phyloP scores from a whole-genome alignment of 106 monocot genomes.

The Apostasia ramifera region DNA sequence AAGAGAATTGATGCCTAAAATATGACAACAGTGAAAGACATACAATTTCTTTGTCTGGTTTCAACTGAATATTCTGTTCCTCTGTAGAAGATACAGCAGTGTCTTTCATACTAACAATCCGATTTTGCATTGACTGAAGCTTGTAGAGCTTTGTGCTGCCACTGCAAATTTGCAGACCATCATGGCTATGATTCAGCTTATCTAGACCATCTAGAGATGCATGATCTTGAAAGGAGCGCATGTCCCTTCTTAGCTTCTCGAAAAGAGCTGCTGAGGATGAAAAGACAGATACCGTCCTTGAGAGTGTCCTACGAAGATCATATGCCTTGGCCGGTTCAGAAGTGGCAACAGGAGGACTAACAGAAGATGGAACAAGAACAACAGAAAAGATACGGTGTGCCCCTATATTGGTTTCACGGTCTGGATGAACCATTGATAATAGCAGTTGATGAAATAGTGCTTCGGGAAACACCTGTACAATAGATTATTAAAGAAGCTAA shows the following conservation, averaged over 20 bases:
- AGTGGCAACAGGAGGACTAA: slow-evolving; percentile 36
- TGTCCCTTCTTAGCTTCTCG: slow-evolving; percentile 57
- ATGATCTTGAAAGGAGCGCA: slow-evolving; percentile 25
- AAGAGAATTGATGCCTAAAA: neutral
- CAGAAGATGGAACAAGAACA: slow-evolving; percentile 85
- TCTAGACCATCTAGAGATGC: slow-evolving; percentile 20
- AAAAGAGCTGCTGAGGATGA: slow-evolving; percentile 96
- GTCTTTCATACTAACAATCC: slow-evolving; percentile 26
- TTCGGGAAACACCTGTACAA: slow-evolving; percentile 75
- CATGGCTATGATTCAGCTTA: slow-evolving; percentile 10
- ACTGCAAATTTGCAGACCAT: slow-evolving; percentile 17
- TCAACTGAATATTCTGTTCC: slow-evolving; percentile 23
- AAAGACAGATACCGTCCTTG: slow-evolving; percentile 86
- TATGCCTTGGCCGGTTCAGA: slow-evolving; percentile 19
- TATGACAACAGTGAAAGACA: neutral
- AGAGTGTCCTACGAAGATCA: slow-evolving; percentile 74
- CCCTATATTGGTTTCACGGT: slow-evolving; percentile 73
- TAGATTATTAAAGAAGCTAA: neutral
- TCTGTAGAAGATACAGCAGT: slow-evolving; percentile 10
- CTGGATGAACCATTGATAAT: slow-evolving; percentile 76
- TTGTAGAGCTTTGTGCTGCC: slow-evolving; percentile 24
- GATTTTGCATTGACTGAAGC: slow-evolving; percentile 46
- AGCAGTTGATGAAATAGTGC: slow-evolving; percentile 80
- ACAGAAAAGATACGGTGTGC: slow-evolving; percentile 87
- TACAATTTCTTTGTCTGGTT: slow-evolving; percentile 36